Base-by-base conservation (phyloP, 2,329 filamentous ascomycete genomes). In the Meredithiella fracta region DNA sequence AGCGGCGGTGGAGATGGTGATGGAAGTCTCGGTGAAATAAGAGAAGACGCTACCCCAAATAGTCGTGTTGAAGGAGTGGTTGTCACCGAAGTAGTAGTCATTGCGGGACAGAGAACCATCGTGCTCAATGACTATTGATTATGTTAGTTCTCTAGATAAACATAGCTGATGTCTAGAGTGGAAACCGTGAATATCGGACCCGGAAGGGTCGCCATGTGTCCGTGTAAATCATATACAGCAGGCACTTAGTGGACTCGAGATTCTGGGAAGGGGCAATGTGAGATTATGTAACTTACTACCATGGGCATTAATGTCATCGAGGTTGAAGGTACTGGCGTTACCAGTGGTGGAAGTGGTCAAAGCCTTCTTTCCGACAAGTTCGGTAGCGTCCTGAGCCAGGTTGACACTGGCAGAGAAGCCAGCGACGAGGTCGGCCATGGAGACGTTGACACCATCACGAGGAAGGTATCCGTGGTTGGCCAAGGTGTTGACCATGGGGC, bases 21-120 rank as follows among this genome's bases (percentile, higher is more conserved):
- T 65, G 20, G 59, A 62, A 1, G 55, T 51, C 8, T 60, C 51
- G 6, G 57, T 59, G 34, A 65, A 63, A 17, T 61, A 57, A 23
- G 56, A 40, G 0, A 60, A 56, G 3, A 64, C 60, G 0, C 61
- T 60, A 11, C 55, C 60, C 61, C 62, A 68, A 22, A 65, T 62
- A 8, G 60, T 59, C 3, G 59, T 47, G 47, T 64, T 56, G 55
- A 67, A 68, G 31, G 61, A 62, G 53, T 64, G 60, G 59, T 65
- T 65, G 56, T 67, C 62, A 31, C 65, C 65, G 20, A 63, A 63
- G 55, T 60, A 59, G 38, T 62, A 25, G 55, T 68, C 66, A 49
- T 62, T 61, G 40, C 66, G 62, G 58, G 60, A 64, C 1, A 68
- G 59, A 37, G 63, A 65, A 40, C 65, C 65, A 54, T 68, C 66